These are phyloP conservation scores for Trichosporon ovoides DNA, from an alignment of 1,284 basidiomycete genomes.

Conservation along the genomic window DNA sequence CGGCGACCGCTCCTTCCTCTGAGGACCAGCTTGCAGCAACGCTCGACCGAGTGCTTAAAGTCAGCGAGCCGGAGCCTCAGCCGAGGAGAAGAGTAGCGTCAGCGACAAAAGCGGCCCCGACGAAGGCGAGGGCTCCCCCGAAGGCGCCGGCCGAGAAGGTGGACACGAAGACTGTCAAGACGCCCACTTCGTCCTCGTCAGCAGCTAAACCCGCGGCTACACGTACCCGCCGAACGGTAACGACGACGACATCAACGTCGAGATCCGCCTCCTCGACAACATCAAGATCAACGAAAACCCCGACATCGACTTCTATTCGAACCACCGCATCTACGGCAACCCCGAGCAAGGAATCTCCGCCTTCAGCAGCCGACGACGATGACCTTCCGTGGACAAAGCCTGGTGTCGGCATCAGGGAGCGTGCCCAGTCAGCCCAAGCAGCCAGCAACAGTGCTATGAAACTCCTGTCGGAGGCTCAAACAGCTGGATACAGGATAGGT, in stretches of 20 bases:
- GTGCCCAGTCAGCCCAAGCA: conserved; percentile 13
- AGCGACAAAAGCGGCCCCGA: not conserved
- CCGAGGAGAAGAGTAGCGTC: not conserved
- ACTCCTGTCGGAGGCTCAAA: conserved; percentile 3
- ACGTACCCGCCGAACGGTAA: not conserved
- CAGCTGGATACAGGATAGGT: conserved; percentile 9
- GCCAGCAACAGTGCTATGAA: conserved; percentile 11
- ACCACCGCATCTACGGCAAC: not conserved
- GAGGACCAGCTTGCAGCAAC: not conserved
- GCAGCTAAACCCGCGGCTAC: not conserved
- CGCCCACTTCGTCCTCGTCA: not conserved
- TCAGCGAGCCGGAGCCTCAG: conserved; percentile 2
- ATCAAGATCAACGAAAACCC: not conserved
- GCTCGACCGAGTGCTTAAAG: not conserved
- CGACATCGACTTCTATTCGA: not conserved
- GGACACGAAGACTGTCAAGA: not conserved
- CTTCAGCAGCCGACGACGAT: not conserved
- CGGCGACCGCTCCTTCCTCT: not conserved
- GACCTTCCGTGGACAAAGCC: conserved; percentile 13
- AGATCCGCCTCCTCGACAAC: not conserved
- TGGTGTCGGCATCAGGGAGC: conserved; percentile 11
- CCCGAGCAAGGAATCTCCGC: not conserved
- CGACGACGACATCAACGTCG: not conserved
- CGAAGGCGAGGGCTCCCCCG: not conserved
- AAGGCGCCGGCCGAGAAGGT: not conserved